These are phyloP conservation scores for Hyaloperonospora brassicae DNA, from an alignment of 352 stramenopile species.

Conservation along the genomic window DNA sequence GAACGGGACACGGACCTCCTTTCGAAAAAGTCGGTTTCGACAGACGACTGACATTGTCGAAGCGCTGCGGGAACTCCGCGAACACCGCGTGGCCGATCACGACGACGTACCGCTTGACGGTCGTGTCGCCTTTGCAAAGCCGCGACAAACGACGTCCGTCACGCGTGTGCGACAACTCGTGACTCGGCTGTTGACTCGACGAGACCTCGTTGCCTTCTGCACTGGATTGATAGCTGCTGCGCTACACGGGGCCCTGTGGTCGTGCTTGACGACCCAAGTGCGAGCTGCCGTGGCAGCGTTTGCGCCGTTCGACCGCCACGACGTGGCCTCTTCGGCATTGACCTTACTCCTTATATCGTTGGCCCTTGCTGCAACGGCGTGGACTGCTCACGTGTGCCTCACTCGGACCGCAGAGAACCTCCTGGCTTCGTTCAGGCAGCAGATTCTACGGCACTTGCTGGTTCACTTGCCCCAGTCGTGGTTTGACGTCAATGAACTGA, in stretches of 20 bases:
- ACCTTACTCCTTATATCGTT: slow-evolving; percentile 17
- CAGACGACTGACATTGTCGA: slow-evolving; percentile 15
- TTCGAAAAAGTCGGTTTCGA: slow-evolving; percentile 8
- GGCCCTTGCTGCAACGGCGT: slow-evolving; percentile 15
- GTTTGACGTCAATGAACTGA: slow-evolving; percentile 19
- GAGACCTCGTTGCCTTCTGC: slow-evolving; percentile 19
- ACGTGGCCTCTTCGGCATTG: slow-evolving; percentile 14
- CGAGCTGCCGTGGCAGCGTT: slow-evolving; percentile 10
- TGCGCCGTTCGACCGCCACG: slow-evolving; percentile 8
- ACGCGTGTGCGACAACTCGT: slow-evolving; percentile 9
- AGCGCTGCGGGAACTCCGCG: slow-evolving; percentile 16
- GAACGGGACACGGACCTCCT: background rate
- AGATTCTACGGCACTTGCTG: slow-evolving; percentile 19
- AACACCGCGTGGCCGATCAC: slow-evolving; percentile 9
- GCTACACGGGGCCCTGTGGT: slow-evolving; percentile 19
- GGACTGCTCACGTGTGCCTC: background rate
- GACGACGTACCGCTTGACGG: background rate
- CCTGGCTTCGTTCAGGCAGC: slow-evolving; percentile 13
- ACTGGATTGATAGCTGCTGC: slow-evolving; percentile 16
- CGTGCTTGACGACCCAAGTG: slow-evolving; percentile 5
- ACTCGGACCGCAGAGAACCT: slow-evolving; percentile 3
- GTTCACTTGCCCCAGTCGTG: slow-evolving; percentile 16
- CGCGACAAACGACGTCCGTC: background rate
- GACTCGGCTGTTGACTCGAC: slow-evolving; percentile 7
- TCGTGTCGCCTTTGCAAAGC: no score